These are phyloP conservation scores for Phytopythium montanum DNA, from an alignment of 352 stramenopile species.

Conservation along the genomic window DNA sequence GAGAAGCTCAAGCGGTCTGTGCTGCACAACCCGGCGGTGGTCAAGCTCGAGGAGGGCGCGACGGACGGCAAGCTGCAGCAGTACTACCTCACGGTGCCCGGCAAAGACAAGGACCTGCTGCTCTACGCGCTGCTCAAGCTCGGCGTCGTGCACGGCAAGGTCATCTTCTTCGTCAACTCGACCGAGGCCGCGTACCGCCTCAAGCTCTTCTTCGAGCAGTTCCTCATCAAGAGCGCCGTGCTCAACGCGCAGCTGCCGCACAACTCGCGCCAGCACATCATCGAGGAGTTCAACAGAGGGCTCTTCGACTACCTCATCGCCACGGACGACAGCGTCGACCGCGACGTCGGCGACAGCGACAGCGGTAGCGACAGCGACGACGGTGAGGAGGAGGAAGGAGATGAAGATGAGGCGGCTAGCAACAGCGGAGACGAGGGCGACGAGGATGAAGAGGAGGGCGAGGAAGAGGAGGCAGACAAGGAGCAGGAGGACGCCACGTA, in stretches of 20 bases:
- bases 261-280: slow-evolving; percentile 97
- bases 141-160: slow-evolving; percentile 95
- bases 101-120: slow-evolving; percentile 95
- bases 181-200: slow-evolving; percentile 93
- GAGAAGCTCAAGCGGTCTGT: slow-evolving; percentile 97
- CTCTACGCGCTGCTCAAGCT: slow-evolving; percentile 99
- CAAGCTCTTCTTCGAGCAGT: slow-evolving; percentile 99
- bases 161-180: slow-evolving; percentile 99
- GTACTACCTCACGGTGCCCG: slow-evolving; percentile 92
- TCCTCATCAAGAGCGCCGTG: slow-evolving; percentile 98
- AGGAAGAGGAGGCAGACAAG: slow-evolving; percentile 27
- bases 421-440: slow-evolving; percentile 33
- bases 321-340: slow-evolving; percentile 96
- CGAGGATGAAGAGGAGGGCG: slow-evolving; percentile 36
- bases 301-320: slow-evolving; percentile 99
- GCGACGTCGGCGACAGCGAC: slow-evolving; percentile 52
- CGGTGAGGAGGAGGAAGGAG: slow-evolving; percentile 71
- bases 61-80: slow-evolving; percentile 92
- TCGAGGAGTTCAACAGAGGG: slow-evolving; percentile 93
- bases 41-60: slow-evolving; percentile 95
- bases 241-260: slow-evolving; percentile 98
- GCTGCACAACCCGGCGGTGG: slow-evolving; percentile 95
- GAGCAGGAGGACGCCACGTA: no score
- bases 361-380: no score
- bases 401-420: slow-evolving; percentile 56